These are phyloP conservation scores for Hanseniaspora clermontiae DNA, from an alignment of 805 yeast species.

Conservation along the genomic window DNA sequence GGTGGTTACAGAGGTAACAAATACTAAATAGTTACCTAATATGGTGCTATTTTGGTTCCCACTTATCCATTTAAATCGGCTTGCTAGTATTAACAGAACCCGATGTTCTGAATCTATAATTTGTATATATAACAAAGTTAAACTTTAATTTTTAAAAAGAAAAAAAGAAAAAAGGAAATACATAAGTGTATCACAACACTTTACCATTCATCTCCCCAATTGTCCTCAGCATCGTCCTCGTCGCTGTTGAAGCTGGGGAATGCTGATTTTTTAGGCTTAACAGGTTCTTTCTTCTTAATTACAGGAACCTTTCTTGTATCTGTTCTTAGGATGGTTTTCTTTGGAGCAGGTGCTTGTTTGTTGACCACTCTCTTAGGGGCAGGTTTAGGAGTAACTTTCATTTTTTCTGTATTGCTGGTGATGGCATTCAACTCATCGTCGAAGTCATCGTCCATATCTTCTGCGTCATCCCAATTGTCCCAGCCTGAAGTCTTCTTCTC, in stretches of 20 bases:
- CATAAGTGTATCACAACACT: too few relatives aligned
- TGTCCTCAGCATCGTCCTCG: slow-evolving; percentile 17
- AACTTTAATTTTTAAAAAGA: neutral
- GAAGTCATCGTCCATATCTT: slow-evolving; percentile 12
- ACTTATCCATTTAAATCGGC: neutral
- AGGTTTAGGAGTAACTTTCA: neutral
- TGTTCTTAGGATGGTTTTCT: neutral
- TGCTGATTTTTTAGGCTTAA: slow-evolving; percentile 4
- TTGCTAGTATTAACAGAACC: neutral
- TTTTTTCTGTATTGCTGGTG: neutral
- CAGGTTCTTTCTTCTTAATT: slow-evolving; percentile 14
- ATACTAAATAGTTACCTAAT: neutral
- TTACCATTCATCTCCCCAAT: slow-evolving; percentile 23
- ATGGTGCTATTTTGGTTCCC: neutral
- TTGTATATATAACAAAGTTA: neutral
- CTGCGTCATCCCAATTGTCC: slow-evolving; percentile 14
- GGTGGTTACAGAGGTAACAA: slow-evolving; percentile 29
- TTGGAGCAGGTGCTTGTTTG: neutral
- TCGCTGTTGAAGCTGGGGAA: slow-evolving; percentile 4
- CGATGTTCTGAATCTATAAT: neutral
- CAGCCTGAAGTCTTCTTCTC: neutral
- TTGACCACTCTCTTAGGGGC: neutral
- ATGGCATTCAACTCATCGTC: neutral
- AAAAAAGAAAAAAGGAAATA: neutral
- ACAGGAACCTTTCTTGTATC: slow-evolving; percentile 1